Percentiles rank a stretch among this genome's conserved stretches.
Evolutionary conservation across 495 filamentous ascomycete genomes (phyloP).

Genomic region (Beverwykella pulmonaria): DNA sequence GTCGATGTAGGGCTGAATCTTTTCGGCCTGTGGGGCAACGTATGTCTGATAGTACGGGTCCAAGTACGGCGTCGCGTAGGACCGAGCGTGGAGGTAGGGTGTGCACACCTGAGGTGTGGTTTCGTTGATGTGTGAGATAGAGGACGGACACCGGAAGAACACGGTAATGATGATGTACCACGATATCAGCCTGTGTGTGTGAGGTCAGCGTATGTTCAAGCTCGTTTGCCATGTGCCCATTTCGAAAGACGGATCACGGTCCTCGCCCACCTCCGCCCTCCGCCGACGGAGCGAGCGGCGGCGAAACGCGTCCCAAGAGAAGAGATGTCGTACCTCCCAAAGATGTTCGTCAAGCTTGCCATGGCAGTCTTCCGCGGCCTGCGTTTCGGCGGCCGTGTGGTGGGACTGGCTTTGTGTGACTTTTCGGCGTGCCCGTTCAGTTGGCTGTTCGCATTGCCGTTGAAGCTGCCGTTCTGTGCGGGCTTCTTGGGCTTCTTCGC

Average conservation of each 20-base stretch:
- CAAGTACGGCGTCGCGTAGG: slow-evolving; percentile 71
- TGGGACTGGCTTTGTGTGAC: slow-evolving; percentile 1
- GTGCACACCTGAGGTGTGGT: slow-evolving; percentile 79
- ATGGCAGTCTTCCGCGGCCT: slow-evolving; percentile 22
- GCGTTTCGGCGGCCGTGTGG: slow-evolving; percentile 5
- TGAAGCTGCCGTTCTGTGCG: slow-evolving; percentile 25
- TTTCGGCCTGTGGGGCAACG: slow-evolving; percentile 78
- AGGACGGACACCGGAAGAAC: slow-evolving; percentile 79
- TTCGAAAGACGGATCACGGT: background rate
- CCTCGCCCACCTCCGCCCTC: background rate
- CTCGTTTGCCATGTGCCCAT: background rate
- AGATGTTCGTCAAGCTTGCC: slow-evolving; percentile 25
- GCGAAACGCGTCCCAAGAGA: background rate
- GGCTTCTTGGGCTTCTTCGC: slow-evolving; percentile 33
- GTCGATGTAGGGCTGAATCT: slow-evolving; percentile 72
- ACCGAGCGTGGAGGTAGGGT: slow-evolving; percentile 73
- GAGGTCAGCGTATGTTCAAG: background rate
- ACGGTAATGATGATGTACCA: slow-evolving; percentile 86
- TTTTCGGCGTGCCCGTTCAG: slow-evolving; percentile 13
- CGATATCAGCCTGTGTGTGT: slow-evolving; percentile 62
- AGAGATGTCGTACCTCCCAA: slow-evolving; percentile 31
- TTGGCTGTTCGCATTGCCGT: slow-evolving; percentile 10
- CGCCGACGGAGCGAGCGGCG: background rate
- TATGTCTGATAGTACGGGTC: slow-evolving; percentile 87
- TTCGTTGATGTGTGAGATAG: slow-evolving; percentile 64